These are phyloP conservation scores for Fraxinus sp. DNA, from an alignment of 305 asterid genomes.

Conservation along the genomic window DNA sequence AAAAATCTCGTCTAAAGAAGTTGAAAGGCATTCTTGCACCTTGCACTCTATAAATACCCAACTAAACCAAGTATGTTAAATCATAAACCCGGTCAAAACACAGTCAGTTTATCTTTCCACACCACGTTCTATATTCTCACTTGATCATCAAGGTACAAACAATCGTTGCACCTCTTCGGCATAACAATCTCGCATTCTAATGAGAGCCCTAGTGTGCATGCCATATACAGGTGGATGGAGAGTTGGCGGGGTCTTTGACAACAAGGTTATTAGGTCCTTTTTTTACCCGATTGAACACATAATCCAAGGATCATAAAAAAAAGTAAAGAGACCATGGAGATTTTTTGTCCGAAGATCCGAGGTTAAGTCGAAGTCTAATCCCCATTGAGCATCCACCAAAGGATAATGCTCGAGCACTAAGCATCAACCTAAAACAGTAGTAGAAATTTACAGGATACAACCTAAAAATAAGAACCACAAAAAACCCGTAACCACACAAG, in stretches of 20 bases:
- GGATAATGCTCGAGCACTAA: not conserved
- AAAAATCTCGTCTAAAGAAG: not conserved
- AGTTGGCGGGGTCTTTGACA: not conserved
- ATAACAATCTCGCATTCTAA: not conserved
- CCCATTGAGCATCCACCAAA: not conserved
- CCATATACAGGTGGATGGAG: not conserved
- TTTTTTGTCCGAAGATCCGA: not conserved
- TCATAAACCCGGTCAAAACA: not conserved
- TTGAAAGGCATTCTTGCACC: not conserved
- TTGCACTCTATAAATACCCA: not conserved
- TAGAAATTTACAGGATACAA: not conserved
- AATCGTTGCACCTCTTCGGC: not conserved
- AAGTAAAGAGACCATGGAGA: not conserved
- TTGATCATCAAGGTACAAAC: not conserved
- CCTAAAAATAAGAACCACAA: not conserved
- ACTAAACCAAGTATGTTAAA: not conserved
- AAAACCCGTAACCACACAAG: not conserved
- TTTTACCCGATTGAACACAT: not conserved
- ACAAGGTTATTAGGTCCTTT: not conserved
- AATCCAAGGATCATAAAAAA: not conserved
- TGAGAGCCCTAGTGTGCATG: not conserved
- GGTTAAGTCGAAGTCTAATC: not conserved
- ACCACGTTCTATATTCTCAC: not conserved
- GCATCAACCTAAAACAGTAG: not conserved
- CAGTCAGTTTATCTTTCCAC: not conserved